Evolutionary conservation across 2,329 filamentous ascomycete species (phyloP).

Genomic region (Orbilia ellipsospora): DNA sequence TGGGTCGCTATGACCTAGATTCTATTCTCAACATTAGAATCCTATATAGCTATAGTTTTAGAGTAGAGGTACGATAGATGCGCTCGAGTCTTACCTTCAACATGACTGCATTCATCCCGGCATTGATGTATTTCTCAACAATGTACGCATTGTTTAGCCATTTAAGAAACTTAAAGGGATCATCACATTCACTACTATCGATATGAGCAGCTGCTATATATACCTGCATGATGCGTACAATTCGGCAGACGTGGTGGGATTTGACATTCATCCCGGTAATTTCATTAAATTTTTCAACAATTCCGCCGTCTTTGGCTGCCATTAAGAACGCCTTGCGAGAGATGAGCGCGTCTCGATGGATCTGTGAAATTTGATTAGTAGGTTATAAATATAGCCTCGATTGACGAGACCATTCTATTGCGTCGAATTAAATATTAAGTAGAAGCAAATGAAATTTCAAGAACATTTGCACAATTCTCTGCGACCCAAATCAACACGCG

Average conservation of each 20-base stretch:
- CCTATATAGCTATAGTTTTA: background rate
- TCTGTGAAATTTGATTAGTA: too few relatives aligned
- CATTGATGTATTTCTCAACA: background rate
- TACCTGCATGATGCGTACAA: background rate
- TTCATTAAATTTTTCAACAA: background rate
- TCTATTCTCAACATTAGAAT: slow-evolving; percentile 1
- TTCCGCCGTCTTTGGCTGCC: background rate
- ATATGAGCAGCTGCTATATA: background rate
- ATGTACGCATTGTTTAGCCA: background rate
- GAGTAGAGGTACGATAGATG: background rate
- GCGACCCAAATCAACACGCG: too few relatives aligned
- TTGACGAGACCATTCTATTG: too few relatives aligned
- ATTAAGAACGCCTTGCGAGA: background rate
- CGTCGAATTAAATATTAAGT: background rate
- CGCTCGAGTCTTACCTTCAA: background rate
- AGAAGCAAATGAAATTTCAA: background rate
- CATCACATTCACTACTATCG: background rate
- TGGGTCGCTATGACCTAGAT: background rate
- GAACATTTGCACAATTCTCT: too few relatives aligned
- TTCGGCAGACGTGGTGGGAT: background rate
- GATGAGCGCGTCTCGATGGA: background rate
- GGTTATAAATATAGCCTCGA: background rate
- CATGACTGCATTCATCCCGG: background rate
- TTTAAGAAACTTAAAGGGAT: background rate
- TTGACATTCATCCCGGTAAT: background rate